These are phyloP conservation scores for Talaromyces sp. DNA, from an alignment of 2,329 filamentous ascomycete species.

Conservation along the genomic window DNA sequence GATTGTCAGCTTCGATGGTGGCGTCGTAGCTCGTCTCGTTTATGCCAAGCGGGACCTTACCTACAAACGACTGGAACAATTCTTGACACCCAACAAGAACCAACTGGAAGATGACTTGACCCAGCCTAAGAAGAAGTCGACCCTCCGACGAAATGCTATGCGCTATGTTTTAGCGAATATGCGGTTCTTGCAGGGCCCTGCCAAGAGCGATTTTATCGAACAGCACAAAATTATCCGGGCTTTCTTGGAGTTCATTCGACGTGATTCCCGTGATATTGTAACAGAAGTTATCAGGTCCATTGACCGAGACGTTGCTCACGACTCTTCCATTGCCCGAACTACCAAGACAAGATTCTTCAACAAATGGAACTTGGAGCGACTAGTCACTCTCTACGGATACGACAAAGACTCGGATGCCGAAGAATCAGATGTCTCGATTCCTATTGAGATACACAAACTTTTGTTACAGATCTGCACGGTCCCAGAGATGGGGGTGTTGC, in stretches of 20 bases:
- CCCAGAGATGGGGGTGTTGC: constrained; percentile 65
- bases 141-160: constrained; percentile 76
- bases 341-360: constrained; percentile 73
- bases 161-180: constrained; percentile 75
- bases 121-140: constrained; percentile 61
- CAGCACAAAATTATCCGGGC: constrained; percentile 64
- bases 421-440: constrained; percentile 47
- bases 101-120: constrained; percentile 52
- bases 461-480: constrained; percentile 70
- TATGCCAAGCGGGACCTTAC: constrained; percentile 74
- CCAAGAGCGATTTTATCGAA: constrained; percentile 75
- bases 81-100: constrained; percentile 64
- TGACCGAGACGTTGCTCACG: constrained; percentile 65
- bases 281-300: constrained; percentile 68
- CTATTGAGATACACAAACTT: constrained; percentile 68
- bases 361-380: constrained; percentile 64
- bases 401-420: constrained; percentile 43
- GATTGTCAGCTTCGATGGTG: constrained; percentile 79
- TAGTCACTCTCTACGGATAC: constrained; percentile 65
- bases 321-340: constrained; percentile 66
- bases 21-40: constrained; percentile 68
- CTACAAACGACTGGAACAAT: constrained; percentile 72
- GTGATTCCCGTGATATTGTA: constrained; percentile 71
- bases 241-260: constrained; percentile 69
- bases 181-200: constrained; percentile 68